Conservation (phyloP, 148 eudicot genomes). For the Diospyros lotus region DNA sequence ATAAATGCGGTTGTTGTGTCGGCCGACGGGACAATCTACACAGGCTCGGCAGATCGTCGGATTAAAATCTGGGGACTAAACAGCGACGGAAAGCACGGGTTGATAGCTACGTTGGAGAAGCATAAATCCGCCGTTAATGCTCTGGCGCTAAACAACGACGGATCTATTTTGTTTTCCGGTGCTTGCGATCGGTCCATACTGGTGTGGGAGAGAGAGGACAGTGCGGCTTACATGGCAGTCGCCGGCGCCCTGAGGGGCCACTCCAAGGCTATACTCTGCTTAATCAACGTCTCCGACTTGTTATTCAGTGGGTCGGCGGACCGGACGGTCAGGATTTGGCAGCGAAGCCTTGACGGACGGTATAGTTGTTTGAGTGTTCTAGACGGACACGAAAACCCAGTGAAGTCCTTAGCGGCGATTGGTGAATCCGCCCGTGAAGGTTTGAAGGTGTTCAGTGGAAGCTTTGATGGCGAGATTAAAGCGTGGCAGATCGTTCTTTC, state of each 20-base stretch:
- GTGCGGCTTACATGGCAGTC: slow-evolving; percentile 43
- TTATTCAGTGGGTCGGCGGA: slow-evolving; percentile 77
- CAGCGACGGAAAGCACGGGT: slow-evolving; percentile 15
- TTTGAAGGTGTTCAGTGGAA: slow-evolving; percentile 54
- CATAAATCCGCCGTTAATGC: slow-evolving; percentile 76
- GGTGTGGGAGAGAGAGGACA: slow-evolving; percentile 69
- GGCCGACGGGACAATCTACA: slow-evolving; percentile 43
- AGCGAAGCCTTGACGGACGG: slow-evolving; percentile 33
- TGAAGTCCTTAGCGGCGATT: slow-evolving; percentile 50
- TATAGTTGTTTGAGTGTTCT: slow-evolving; percentile 47
- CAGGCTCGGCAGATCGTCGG: slow-evolving; percentile 59
- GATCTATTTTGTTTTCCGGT: slow-evolving; percentile 58
- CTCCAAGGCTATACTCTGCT: slow-evolving; percentile 56
- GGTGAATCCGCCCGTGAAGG: slow-evolving; percentile 8
- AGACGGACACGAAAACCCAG: slow-evolving; percentile 55
- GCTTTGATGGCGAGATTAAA: slow-evolving; percentile 55
- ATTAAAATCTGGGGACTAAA: slow-evolving; percentile 47
- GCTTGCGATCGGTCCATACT: slow-evolving; percentile 73
- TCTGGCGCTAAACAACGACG: slow-evolving; percentile 42
- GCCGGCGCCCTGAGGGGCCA: slow-evolving; percentile 72
- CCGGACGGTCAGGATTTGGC: slow-evolving; percentile 82
- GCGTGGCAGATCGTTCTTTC: slow-evolving; percentile 42
- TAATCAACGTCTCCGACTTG: slow-evolving; percentile 43
- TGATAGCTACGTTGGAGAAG: slow-evolving; percentile 54
- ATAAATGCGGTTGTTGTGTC: slow-evolving; percentile 57